Evolutionary conservation across 164 flowering plant genomes (phyloP).

Genomic region (Vitis rupestris): DNA sequence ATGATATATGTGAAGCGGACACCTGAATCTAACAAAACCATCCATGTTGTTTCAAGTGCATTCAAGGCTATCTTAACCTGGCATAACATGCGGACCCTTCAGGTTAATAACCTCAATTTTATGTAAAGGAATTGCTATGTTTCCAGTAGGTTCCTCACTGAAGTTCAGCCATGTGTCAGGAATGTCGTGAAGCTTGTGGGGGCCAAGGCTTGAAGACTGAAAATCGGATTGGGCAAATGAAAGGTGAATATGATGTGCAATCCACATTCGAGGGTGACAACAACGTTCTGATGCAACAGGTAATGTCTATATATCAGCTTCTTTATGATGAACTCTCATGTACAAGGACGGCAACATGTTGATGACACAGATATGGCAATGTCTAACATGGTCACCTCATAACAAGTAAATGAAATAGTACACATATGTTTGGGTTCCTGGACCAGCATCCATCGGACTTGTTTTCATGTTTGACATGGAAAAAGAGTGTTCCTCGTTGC

Average conservation of each 20-base stretch:
- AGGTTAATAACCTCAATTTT: slow-evolving; percentile 39
- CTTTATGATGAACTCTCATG: not conserved
- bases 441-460: too few relatives aligned
- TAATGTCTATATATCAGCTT: slow-evolving; percentile 16
- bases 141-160: not conserved
- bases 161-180: slow-evolving; percentile 36
- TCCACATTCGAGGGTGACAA: slow-evolving; percentile 98
- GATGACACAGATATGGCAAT: too few relatives aligned
- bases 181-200: slow-evolving; percentile 98
- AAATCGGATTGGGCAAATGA: slow-evolving; percentile 84
- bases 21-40: slow-evolving; percentile 62
- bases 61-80: slow-evolving; percentile 78
- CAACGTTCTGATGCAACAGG: slow-evolving; percentile 97
- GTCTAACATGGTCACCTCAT: too few relatives aligned
- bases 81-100: slow-evolving; percentile 96
- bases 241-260: slow-evolving; percentile 88
- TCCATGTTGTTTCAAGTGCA: slow-evolving; percentile 89
- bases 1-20: slow-evolving; percentile 68
- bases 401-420: too few relatives aligned
- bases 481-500: too few relatives aligned
- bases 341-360: too few relatives aligned
- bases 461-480: too few relatives aligned
- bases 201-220: slow-evolving; percentile 98
- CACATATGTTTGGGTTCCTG: too few relatives aligned
- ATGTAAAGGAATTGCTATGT: not conserved